Conservation (phyloP, 345 rosid genomes). For the Populus deltoides region DNA sequence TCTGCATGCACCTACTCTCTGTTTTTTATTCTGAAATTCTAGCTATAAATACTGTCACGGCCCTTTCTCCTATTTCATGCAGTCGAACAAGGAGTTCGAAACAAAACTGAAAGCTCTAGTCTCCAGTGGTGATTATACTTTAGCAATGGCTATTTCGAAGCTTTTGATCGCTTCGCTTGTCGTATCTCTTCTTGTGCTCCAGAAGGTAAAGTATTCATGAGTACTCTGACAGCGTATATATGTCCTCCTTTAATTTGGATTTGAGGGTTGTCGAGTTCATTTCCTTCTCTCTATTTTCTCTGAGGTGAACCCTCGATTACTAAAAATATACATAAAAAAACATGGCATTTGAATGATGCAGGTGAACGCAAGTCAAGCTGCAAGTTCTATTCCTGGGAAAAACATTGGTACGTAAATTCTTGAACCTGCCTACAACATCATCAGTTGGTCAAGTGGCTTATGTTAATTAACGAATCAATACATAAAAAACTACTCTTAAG, state of each 20-base stretch:
- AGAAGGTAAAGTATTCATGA: not conserved
- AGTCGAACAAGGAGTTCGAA: not conserved
- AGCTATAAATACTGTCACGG: conserved; percentile 20
- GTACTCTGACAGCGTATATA: not conserved
- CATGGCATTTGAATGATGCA: not conserved
- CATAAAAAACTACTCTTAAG: too few species aligned
- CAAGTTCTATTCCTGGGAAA: not conserved
- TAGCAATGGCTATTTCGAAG: conserved; percentile 43
- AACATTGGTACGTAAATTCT: not conserved
- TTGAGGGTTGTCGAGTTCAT: not conserved
- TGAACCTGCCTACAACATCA: not conserved
- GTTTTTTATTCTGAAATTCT: not conserved
- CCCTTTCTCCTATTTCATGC: too few species aligned
- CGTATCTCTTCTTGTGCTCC: not conserved
- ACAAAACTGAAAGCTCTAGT: not conserved
- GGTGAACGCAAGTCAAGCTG: not conserved
- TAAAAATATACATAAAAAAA: not conserved
- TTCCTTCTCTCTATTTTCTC: not conserved
- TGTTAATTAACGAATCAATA: too few species aligned
- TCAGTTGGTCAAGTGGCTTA: not conserved
- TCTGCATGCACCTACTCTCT: not conserved
- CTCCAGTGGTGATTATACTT: not conserved
- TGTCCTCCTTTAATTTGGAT: not conserved
- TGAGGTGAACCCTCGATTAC: not conserved
- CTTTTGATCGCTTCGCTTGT: not conserved